Percentiles rank a stretch among this genome's conserved stretches.
Evolutionary conservation across 2,329 filamentous ascomycete genomes (phyloP).

Genomic region (Orbilia blumenaviensis): DNA sequence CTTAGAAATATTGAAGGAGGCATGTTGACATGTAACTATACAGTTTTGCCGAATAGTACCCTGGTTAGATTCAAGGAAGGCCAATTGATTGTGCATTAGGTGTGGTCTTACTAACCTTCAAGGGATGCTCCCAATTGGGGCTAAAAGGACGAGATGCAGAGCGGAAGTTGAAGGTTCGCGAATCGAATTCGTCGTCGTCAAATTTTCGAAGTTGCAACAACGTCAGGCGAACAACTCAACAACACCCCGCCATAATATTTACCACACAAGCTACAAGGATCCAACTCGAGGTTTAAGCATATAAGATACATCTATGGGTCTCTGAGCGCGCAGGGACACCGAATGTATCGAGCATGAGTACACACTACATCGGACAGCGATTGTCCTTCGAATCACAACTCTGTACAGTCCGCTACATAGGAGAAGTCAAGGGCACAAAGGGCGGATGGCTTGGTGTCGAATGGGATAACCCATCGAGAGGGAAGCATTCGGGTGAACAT

Average conservation of each 20-base stretch:
- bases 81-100: not conserved
- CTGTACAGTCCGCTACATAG: constrained; percentile 87
- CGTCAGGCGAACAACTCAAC: constrained; percentile 51
- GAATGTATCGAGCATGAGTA: constrained; percentile 57
- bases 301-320: not conserved
- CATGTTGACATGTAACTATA: constrained; percentile 1
- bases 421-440: constrained; percentile 76
- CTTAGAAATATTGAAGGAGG: constrained; percentile 36
- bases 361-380: constrained; percentile 72
- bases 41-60: not conserved
- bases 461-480: constrained; percentile 87
- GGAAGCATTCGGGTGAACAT: constrained; percentile 89
- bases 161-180: constrained; percentile 22
- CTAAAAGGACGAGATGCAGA: constrained; percentile 15
- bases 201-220: constrained; percentile 52
- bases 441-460: constrained; percentile 92
- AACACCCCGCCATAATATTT: constrained; percentile 47
- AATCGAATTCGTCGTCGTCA: constrained; percentile 19
- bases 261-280: constrained; percentile 2
- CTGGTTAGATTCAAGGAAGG: not conserved
- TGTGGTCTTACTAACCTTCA: not conserved
- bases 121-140: constrained; percentile 19
- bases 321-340: not conserved
- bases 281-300: constrained; percentile 1
- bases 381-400: constrained; percentile 79